Conservation (phyloP, 169 alveolate species). For the Eimeria necatrix region DNA sequence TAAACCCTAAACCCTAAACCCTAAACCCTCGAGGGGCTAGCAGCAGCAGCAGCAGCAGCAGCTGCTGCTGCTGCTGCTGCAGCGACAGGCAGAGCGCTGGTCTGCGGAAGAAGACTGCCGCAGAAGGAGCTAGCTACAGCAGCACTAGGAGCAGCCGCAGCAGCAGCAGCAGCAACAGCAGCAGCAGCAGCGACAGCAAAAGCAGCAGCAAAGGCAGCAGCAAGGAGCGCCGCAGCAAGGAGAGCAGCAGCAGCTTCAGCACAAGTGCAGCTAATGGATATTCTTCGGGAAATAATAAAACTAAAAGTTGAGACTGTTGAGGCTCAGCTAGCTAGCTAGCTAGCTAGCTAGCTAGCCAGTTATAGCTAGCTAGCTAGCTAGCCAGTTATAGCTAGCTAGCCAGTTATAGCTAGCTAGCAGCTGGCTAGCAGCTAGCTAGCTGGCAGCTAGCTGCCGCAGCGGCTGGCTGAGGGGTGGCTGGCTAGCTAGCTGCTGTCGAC, state of each 20-base stretch:
- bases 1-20: not conserved
- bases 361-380: slow-evolving; percentile 4
- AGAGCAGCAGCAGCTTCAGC: not conserved
- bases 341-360: not conserved
- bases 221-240: not conserved
- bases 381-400: not conserved
- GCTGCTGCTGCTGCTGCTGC: slow-evolving; percentile 8
- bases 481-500: not conserved
- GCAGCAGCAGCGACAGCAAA: slow-evolving; percentile 12
- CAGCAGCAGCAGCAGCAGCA: slow-evolving; percentile 12
- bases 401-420: not conserved
- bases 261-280: not conserved
- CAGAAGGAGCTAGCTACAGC: not conserved
- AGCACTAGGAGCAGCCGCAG: too few relatives aligned
- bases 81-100: not conserved
- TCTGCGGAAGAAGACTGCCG: not conserved
- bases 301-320: not conserved
- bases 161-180: slow-evolving; percentile 6
- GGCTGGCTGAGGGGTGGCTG: not conserved
- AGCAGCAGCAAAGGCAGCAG: not conserved
- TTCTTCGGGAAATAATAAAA: not conserved
- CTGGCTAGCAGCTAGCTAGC: not conserved
- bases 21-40: not conserved
- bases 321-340: not conserved
- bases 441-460: not conserved